phyloP scores from a whole-genome alignment of 345 rosid genomes.

The Nasturtium officinale region DNA sequence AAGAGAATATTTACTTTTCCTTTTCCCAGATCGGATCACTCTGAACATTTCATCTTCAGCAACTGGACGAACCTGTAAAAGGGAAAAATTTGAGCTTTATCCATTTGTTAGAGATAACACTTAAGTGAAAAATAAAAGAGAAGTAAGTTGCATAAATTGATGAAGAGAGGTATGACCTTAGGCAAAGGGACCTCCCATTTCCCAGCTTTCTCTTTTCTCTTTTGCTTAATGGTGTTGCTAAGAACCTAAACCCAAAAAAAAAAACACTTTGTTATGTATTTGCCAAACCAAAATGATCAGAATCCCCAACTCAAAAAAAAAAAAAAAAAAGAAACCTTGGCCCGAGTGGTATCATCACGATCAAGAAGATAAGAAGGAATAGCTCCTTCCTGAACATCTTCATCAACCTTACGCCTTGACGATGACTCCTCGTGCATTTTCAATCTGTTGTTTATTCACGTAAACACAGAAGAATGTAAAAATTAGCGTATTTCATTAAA shows the following conservation, averaged over 20 bases:
- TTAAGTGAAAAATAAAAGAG: not conserved
- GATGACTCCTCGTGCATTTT: slow-evolving; percentile 93
- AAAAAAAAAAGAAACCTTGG: slow-evolving; percentile 53
- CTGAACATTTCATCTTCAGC: slow-evolving; percentile 99
- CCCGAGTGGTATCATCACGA: slow-evolving; percentile 84
- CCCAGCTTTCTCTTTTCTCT: slow-evolving; percentile 95
- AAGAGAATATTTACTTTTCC: slow-evolving; percentile 66
- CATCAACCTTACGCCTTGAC: slow-evolving; percentile 79
- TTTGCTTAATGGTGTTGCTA: slow-evolving; percentile 93
- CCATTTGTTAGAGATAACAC: not conserved
- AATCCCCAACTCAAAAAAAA: not conserved
- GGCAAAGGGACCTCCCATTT: slow-evolving; percentile 97
- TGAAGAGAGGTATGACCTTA: slow-evolving; percentile 52
- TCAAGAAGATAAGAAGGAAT: slow-evolving; percentile 93
- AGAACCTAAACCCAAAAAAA: slow-evolving; percentile 53
- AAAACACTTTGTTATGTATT: slow-evolving; percentile 11
- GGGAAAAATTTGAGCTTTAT: not conserved
- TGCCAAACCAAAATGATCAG: not conserved
- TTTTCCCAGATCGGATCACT: slow-evolving; percentile 84
- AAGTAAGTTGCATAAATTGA: not conserved
- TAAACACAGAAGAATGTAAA: not conserved
- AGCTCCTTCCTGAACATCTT: slow-evolving; percentile 91
- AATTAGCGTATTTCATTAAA: not conserved
- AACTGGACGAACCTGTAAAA: slow-evolving; percentile 85
- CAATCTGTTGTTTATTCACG: slow-evolving; percentile 50